A percentile compares a stretch with the other conserved stretches of the same genome.
Evolutionary conservation across 75 land plant genomes (phyloP).

Genomic region (Sequoia sempervirens): DNA sequence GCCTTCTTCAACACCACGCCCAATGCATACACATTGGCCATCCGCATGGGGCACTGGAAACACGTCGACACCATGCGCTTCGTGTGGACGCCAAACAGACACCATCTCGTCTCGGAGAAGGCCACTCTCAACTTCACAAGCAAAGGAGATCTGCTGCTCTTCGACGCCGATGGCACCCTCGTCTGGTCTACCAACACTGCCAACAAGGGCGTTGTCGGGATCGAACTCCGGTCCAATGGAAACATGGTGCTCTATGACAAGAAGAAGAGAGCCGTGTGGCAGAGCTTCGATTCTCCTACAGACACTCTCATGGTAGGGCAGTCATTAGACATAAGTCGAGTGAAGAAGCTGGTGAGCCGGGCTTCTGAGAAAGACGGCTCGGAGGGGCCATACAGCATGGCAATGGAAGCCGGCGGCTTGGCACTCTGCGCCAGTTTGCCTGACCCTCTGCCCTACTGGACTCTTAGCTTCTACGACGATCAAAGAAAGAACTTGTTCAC

Average conservation of each 20-base stretch:
- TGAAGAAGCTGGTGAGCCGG: constrained; percentile 22
- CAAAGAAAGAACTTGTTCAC: not conserved
- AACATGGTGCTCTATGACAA: constrained; percentile 44
- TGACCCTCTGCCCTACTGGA: not conserved
- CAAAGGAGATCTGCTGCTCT: constrained; percentile 33
- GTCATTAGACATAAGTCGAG: constrained; percentile 14
- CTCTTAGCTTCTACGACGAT: constrained; percentile 11
- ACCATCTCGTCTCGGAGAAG: constrained; percentile 30
- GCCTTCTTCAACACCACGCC: constrained; percentile 49
- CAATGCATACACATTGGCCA: constrained; percentile 17
- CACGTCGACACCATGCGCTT: constrained; percentile 15
- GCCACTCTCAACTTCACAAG: constrained; percentile 26
- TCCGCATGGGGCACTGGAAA: constrained; percentile 19
- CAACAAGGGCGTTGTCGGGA: constrained; percentile 24
- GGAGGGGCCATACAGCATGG: constrained; percentile 26
- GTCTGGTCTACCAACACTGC: constrained; percentile 45
- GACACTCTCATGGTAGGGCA: constrained; percentile 54
- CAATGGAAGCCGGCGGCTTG: constrained; percentile 21
- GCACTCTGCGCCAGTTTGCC: constrained; percentile 15
- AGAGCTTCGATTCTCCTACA: constrained; percentile 51
- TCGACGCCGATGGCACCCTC: constrained; percentile 21
- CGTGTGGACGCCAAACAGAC: constrained; percentile 54
- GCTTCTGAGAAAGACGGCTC: constrained; percentile 12
- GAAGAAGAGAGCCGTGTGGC: constrained; percentile 37
- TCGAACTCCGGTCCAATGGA: constrained; percentile 28